Evolutionary conservation across 257 asterid species (phyloP), one percentile per base, ranked within the genome.

Genomic region (Solanum stenotomum): DNA sequence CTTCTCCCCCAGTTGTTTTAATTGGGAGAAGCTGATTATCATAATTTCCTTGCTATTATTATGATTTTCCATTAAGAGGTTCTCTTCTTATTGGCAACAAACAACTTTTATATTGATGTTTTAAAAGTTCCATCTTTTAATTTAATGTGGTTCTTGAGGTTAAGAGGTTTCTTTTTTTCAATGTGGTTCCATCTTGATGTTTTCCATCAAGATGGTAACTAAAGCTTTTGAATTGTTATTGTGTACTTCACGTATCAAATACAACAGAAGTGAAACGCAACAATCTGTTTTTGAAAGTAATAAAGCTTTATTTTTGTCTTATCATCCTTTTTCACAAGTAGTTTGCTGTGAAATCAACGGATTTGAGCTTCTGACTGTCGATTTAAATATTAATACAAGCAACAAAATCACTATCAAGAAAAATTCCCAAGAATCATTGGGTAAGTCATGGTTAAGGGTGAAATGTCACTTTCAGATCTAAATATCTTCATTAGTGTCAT

Each of bases 11-110:
- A 16, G 87, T 72, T 87, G 59, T 33, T 71, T 89, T 89, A 85
- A 44, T 86, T 84, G 29, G 90, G 90, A 87, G 91, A 88, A 91
- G 91, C 88, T 81, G 87, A 68, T 56, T 74, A 76, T 74, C 79
- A 72, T 74, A 22, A 88, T 75, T 78, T 42, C 44, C 56, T 37
- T 68, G 46, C 61, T 87, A 71, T 42, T 71, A 42, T 20, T 77
- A 34, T 87, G 87, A 13, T 85, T 85, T 38, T 85, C 59, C 10
- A 25, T 68, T 68, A 37, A 68, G 67, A 27, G 67, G 67, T 67
- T 67, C 37, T 38, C 59, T 37, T n/a, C 63, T 67, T 42, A 40
- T 85, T 71, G 78, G 76, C 59, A 10, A 85, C 52, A 40, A 85
- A 15, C 63, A 40, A 67, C 87, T 85, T 29, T 42, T 67, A n/a